Base-by-base conservation (phyloP, 768 basidiomycete genomes). In the Tricholoma sp. region DNA sequence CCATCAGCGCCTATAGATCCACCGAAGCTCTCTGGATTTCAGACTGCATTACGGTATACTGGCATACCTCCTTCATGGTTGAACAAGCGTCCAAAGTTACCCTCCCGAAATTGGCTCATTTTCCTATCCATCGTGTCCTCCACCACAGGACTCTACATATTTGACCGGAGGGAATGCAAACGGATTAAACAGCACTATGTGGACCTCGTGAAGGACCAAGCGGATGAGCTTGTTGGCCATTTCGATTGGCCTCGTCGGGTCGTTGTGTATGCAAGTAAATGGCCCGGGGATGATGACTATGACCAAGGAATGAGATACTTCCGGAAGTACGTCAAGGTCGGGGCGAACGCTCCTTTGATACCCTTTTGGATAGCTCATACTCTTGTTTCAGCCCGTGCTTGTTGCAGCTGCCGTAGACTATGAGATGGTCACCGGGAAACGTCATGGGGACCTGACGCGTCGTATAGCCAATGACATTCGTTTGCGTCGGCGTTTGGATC, bases 321-420 rank as follows among this genome's bases (percentile, higher is more conserved):
- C 77, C 88, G 91, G 70, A 93, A 91, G 78, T 98, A 97, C 73
- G 84, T 98, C 76, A 96, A 97, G 89, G 97, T 97, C 60, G 61
- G 84, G 48, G 54, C 53, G 39, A 54, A 55, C 32, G 55, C 62
- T 53, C 61, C 65, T 59, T 18, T 56, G 42, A 47, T 50, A 45
- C 31, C 48, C 39, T 39, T 60, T 39, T 33, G 42, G 54, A 12
- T 65, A 28, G 53, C 50, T 63, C 36, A 57, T 54, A 31, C 62
- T 34, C 51, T 42, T 45, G 47, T 52, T 56, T 12, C 65, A 99
- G 97, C 97, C 97, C 8, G 82, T 96, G 55, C 78, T 99, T 5
- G 90, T 95, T 34, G 94, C 96, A 5, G 94, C 94, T 2, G 97
- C 94, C 0, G 76, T 98, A 34, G 97, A 99, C 78, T 99, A 91